These are phyloP conservation scores for Naganishia albida DNA, from an alignment of 1,284 basidiomycete genomes.

Conservation along the genomic window DNA sequence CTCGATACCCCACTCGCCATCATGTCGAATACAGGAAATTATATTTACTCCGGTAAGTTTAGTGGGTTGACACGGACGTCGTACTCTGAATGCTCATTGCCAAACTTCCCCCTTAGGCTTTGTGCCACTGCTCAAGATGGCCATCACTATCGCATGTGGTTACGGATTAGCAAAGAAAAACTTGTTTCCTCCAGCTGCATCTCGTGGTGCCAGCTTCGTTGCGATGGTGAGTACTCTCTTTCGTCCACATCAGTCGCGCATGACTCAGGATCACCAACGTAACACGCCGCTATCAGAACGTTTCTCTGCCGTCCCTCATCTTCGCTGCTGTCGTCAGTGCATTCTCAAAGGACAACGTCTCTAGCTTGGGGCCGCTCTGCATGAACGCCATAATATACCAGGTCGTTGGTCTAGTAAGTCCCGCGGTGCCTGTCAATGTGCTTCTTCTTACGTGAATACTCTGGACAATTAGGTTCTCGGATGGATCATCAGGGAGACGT, in stretches of 20 bases:
- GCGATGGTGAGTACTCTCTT: constrained; percentile 41
- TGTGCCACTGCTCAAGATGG: constrained; percentile 34
- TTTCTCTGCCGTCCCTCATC: constrained; percentile 68
- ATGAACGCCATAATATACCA: constrained; percentile 44
- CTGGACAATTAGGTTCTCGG: constrained; percentile 63
- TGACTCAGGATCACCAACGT: too few species aligned
- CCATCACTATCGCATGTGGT: constrained; percentile 41
- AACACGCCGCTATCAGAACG: constrained; percentile 59
- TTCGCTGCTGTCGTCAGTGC: constrained; percentile 76
- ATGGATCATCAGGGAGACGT: constrained; percentile 64
- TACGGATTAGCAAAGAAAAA: constrained; percentile 43
- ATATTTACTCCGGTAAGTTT: constrained; percentile 31
- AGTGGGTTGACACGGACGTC: background rate
- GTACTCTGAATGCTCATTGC: too few species aligned
- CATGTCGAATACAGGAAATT: constrained; percentile 31
- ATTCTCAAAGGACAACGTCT: constrained; percentile 66
- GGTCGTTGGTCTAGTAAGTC: constrained; percentile 37
- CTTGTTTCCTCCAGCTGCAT: constrained; percentile 41
- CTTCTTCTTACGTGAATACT: constrained; percentile 59
- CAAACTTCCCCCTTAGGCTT: constrained; percentile 15
- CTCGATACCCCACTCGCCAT: background rate
- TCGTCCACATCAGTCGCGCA: too few species aligned
- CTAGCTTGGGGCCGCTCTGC: constrained; percentile 60
- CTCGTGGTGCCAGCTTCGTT: constrained; percentile 47
- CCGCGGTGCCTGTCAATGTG: constrained; percentile 1